phyloP scores from a whole-genome alignment of 2,329 filamentous ascomycete species.

The Fusarium albosuccineum region DNA sequence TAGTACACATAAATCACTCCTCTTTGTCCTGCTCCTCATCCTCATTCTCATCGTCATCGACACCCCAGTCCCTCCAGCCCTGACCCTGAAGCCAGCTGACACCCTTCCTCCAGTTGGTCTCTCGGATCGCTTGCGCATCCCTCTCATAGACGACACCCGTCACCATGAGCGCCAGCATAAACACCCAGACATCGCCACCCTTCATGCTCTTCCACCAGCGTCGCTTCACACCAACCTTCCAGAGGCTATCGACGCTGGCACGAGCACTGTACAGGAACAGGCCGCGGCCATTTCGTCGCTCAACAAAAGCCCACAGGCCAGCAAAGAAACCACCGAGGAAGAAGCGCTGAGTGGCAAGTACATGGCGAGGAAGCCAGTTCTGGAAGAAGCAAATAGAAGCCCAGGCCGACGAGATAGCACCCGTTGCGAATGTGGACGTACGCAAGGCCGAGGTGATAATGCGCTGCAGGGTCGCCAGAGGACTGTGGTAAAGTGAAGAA shows the following conservation, averaged over 20 bases:
- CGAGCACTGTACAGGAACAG: conserved; percentile 85
- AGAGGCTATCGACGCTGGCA: conserved; percentile 83
- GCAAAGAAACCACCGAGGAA: conserved; percentile 90
- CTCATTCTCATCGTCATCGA: conserved; percentile 64
- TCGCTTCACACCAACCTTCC: conserved; percentile 94
- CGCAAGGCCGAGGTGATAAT: conserved; percentile 79
- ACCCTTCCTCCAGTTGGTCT: conserved; percentile 76
- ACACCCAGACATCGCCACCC: conserved; percentile 87
- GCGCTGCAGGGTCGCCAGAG: conserved; percentile 73
- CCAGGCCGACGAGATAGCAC: conserved; percentile 89
- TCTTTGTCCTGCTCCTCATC: conserved; percentile 52
- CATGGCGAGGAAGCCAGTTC: conserved; percentile 76
- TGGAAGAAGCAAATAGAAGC: conserved; percentile 92
- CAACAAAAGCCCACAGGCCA: conserved; percentile 86
- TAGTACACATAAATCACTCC: conserved; percentile 41
- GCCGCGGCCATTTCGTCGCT: conserved; percentile 72
- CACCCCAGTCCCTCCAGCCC: conserved; percentile 77
- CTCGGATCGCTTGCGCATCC: conserved; percentile 75
- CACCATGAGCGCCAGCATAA: conserved; percentile 82
- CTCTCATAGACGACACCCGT: conserved; percentile 83
- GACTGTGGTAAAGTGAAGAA: conserved; percentile 76
- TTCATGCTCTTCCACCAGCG: conserved; percentile 87
- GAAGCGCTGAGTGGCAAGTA: conserved; percentile 86
- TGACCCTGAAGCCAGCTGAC: conserved; percentile 81
- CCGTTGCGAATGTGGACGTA: conserved; percentile 80